Base-by-base conservation (phyloP, 202 grass and related monocot species). In the Setaria viridis region DNA sequence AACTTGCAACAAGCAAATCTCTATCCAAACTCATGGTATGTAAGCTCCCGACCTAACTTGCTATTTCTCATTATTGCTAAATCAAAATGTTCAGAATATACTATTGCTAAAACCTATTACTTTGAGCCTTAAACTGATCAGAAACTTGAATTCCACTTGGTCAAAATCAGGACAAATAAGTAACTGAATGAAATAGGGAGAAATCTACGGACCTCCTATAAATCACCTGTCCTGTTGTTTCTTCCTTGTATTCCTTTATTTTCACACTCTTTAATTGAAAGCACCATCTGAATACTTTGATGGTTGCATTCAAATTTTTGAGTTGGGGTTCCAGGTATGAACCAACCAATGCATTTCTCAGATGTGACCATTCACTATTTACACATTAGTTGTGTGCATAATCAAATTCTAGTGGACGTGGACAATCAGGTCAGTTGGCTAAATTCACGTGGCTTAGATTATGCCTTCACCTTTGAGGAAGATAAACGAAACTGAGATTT, bases 21-120 rank as follows among this genome's bases (percentile, higher is more conserved):
- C 60, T 58, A 79, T 72, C 92, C 19, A 85, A 85, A 82, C 15
- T 76, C 46, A 91, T 85, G 92, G 92, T 94, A 91, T 41, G 25
- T 74, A 46, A 68, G 46, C 33, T 75, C n/a, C 60, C 17, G 41
- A 59, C 1, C 21, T 5, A 29, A 68, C 55, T 77, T 75, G 20
- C 25, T 69, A 63, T 42, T 79, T 41, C 63, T 41, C 37, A 59
- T 29, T 42, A 33, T 76, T 66, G 33, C 47, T n/a, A 80, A 73
- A 34, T 32, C 9, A 46, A 29, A 62, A 20, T 72, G 33, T 4
- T 69, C 30, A 21, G 7, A 54, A 46, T 51, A 57, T 14, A n/a
- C 11, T 60, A 25, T 77, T 45, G 32, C 32, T 70, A 55, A 11
- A 51, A 41, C 47, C 5, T 29, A 48, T 69, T 80, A 48, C 13